These are phyloP conservation scores for Populus tomentosa DNA, from an alignment of 441 rosid species.

Conservation along the genomic window DNA sequence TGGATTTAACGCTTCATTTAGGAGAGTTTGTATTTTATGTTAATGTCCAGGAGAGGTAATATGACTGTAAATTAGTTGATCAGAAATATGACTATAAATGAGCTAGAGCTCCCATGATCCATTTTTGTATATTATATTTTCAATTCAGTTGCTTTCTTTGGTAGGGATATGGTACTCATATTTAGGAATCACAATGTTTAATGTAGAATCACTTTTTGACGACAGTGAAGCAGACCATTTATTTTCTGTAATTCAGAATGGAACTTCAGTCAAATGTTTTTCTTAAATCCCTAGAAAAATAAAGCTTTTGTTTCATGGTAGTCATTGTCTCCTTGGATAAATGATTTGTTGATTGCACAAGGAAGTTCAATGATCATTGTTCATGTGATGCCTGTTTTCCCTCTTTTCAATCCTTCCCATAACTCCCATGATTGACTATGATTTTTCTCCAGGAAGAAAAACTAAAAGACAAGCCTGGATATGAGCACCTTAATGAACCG, in stretches of 20 bases:
- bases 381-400: neutral
- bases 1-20: neutral
- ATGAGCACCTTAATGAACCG: slow-evolving; percentile 88
- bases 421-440: slow-evolving; percentile 1
- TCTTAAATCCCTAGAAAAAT: neutral
- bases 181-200: neutral
- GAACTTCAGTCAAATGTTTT: neutral
- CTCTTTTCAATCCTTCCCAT: neutral
- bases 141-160: neutral
- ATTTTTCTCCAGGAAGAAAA: slow-evolving; percentile 65
- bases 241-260: neutral
- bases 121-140: neutral
- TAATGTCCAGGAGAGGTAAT: neutral
- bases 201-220: neutral
- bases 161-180: neutral
- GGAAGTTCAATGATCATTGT: neutral
- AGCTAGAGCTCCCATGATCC: neutral
- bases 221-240: neutral
- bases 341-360: neutral
- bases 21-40: neutral
- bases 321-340: neutral
- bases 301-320: neutral
- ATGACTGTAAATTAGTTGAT: neutral
- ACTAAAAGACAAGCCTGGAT: slow-evolving; percentile 90
- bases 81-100: neutral